phyloP scores from a whole-genome alignment of 257 asterid species.

The Osmanthus fragrans region DNA sequence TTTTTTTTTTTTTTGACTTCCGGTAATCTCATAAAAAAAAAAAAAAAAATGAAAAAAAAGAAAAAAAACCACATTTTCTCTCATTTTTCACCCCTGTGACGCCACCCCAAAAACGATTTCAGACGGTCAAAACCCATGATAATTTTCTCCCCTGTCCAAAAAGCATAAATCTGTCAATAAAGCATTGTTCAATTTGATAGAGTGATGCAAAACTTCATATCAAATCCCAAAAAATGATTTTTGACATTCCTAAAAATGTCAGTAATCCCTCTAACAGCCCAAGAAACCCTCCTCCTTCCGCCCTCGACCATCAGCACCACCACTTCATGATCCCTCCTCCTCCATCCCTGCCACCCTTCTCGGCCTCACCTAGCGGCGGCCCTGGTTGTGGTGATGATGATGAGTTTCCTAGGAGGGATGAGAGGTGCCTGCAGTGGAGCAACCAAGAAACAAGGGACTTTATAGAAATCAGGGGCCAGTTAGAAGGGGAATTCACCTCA shows the following conservation, averaged over 20 bases:
- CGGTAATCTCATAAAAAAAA: no score
- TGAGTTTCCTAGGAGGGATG: slow-evolving; percentile 41
- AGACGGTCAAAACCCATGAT: slow-evolving; percentile 10
- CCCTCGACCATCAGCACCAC: slow-evolving; percentile 21
- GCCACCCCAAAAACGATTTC: background rate
- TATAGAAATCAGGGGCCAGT: slow-evolving; percentile 57
- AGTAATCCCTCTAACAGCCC: slow-evolving; percentile 19
- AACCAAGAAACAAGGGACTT: slow-evolving; percentile 69
- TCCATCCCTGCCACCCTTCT: slow-evolving; percentile 12
- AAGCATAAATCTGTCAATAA: slow-evolving; percentile 2
- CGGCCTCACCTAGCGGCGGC: background rate
- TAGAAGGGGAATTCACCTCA: slow-evolving; percentile 42
- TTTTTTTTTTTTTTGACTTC: no score
- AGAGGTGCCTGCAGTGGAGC: slow-evolving; percentile 72
- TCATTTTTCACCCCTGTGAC: no score
- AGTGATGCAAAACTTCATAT: background rate
- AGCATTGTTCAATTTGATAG: background rate
- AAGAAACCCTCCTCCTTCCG: slow-evolving; percentile 22
- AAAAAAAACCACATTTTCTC: no score
- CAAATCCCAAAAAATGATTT: slow-evolving; percentile 5
- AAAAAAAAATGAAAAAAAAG: no score
- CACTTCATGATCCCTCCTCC: slow-evolving; percentile 30
- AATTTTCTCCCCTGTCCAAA: slow-evolving; percentile 6
- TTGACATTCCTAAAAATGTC: slow-evolving; percentile 19
- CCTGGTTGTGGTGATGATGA: slow-evolving; percentile 9